A percentile compares a stretch with the other conserved stretches of the same genome.
Evolutionary conservation across 2,329 filamentous ascomycete genomes (phyloP).

Genomic region (Aphanocladium album): DNA sequence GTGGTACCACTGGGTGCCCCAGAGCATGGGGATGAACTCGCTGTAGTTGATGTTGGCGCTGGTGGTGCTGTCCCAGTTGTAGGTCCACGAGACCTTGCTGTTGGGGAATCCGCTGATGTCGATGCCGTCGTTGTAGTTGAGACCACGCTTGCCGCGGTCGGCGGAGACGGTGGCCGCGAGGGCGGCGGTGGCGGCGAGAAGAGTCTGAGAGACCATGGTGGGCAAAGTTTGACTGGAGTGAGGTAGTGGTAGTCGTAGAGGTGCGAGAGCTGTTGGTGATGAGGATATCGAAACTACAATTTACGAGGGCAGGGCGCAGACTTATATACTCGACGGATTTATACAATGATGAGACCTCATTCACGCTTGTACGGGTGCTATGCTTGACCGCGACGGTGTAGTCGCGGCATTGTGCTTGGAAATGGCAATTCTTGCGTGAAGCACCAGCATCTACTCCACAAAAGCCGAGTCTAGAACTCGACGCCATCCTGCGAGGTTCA

Average conservation of each 20-base stretch:
- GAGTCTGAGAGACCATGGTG: neutral
- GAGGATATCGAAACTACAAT: neutral
- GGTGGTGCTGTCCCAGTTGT: slow-evolving; percentile 22
- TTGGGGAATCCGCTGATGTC: slow-evolving; percentile 17
- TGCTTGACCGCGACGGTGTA: too few relatives aligned
- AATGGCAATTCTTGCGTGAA: too few relatives aligned
- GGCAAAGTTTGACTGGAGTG: neutral
- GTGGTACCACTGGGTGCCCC: slow-evolving; percentile 16
- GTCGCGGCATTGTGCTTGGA: too few relatives aligned
- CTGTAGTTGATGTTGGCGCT: slow-evolving; percentile 15
- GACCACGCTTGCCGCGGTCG: slow-evolving; percentile 42
- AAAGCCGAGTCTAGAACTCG: too few relatives aligned
- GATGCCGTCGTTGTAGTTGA: slow-evolving; percentile 35
- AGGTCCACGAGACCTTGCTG: slow-evolving; percentile 19
- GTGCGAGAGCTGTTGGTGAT: neutral
- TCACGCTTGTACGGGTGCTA: too few relatives aligned
- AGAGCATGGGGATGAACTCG: slow-evolving; percentile 22
- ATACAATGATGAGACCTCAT: too few relatives aligned
- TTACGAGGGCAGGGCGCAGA: too few relatives aligned
- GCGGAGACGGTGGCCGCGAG: neutral
- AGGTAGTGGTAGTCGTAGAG: neutral
- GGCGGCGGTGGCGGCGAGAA: neutral
- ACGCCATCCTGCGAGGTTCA: too few relatives aligned
- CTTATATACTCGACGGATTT: too few relatives aligned
- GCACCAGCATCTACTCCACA: too few relatives aligned